Evolutionary conservation across 208 protist species (phyloP).

Genomic region (Naegleria lovaniensis): DNA sequence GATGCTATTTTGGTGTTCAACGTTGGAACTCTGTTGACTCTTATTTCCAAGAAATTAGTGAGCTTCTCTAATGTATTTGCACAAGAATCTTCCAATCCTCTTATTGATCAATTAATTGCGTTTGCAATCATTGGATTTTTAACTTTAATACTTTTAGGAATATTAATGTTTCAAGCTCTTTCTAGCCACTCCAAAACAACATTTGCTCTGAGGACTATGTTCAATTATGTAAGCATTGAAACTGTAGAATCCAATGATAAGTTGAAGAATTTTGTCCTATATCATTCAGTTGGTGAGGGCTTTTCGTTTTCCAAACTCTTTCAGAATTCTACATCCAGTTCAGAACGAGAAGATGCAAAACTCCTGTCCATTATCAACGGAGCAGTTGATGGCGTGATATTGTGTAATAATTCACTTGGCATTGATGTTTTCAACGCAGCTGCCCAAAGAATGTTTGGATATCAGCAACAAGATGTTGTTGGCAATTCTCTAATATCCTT

Average conservation of each 20-base stretch:
- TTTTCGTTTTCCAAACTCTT: not conserved
- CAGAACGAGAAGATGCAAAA: not conserved
- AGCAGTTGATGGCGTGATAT: not conserved
- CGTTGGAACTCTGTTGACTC: not conserved
- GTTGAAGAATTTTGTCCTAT: not conserved
- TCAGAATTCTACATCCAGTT: too few species aligned
- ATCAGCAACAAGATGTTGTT: not conserved
- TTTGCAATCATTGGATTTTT: not conserved
- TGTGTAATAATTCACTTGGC: not conserved
- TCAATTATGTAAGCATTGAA: not conserved
- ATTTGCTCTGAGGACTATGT: not conserved
- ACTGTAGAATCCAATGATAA: not conserved
- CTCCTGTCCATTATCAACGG: not conserved
- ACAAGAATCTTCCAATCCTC: not conserved
- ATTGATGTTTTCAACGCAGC: not conserved
- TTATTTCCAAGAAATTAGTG: not conserved
- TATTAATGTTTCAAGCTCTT: not conserved
- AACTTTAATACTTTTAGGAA: not conserved
- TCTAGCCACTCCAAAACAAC: not conserved
- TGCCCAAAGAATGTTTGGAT: not conserved
- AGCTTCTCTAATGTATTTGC: not conserved
- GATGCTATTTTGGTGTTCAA: not conserved
- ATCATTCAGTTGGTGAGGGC: not conserved
- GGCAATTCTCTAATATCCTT: not conserved
- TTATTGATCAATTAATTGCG: not conserved